These are phyloP conservation scores for Solanum aculeatissimum DNA, from an alignment of 305 asterid genomes.

Conservation along the genomic window DNA sequence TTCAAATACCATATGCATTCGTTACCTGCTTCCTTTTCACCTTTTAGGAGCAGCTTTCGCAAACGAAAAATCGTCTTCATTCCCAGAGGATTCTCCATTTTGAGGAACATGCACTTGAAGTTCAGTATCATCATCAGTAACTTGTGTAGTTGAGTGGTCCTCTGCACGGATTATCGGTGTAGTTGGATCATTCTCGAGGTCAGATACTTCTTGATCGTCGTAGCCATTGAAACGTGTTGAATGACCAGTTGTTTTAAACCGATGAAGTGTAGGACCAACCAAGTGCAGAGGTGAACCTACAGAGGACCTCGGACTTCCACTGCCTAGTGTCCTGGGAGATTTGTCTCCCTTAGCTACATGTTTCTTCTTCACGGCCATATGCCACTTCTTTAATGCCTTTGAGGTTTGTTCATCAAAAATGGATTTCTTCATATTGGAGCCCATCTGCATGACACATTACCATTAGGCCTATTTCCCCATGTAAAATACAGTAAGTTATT, in stretches of 20 bases:
- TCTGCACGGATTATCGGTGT: conserved; percentile 25
- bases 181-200: conserved; percentile 48
- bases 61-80: conserved; percentile 57
- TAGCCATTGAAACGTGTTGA: conserved; percentile 26
- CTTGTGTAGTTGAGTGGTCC: conserved; percentile 29
- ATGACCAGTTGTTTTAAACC: conserved; percentile 67
- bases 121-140: conserved; percentile 16
- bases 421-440: conserved; percentile 67
- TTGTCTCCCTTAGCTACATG: conserved; percentile 32
- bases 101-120: conserved; percentile 3
- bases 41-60: conserved; percentile 34
- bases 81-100: conserved; percentile 15
- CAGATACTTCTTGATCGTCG: conserved; percentile 37
- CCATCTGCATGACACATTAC: conserved; percentile 47
- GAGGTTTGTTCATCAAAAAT: conserved; percentile 90
- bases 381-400: conserved; percentile 88
- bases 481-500: not conserved
- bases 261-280: conserved; percentile 37
- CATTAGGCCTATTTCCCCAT: not conserved
- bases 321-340: conserved; percentile 45
- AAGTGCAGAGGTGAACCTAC: conserved; percentile 54
- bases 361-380: conserved; percentile 73
- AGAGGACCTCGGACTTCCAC: conserved; percentile 48
- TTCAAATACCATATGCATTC: not conserved
- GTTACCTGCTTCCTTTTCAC: conserved; percentile 9